A percentile compares a stretch with the other conserved stretches of the same genome.
Evolutionary conservation across 2,329 filamentous ascomycete species (phyloP).

Genomic region (Neonectria coccinea): DNA sequence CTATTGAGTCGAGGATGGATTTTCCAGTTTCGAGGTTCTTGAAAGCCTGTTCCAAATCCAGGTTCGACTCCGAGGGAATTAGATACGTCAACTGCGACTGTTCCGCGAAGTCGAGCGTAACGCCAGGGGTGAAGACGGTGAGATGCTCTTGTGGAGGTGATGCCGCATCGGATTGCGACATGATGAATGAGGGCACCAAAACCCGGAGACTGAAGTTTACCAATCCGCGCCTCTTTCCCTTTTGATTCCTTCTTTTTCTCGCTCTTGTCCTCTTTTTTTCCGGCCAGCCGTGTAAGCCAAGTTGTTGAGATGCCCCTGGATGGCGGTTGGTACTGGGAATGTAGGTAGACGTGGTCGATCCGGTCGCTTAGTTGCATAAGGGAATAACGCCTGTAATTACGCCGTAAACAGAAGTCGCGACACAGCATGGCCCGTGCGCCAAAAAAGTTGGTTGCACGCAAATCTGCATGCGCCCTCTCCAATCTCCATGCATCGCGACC

Average conservation of each 20-base stretch:
- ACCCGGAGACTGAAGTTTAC: neutral
- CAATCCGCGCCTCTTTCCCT: neutral
- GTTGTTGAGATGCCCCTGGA: slow-evolving; percentile 33
- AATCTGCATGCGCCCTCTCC: slow-evolving; percentile 22
- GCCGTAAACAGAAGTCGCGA: slow-evolving; percentile 18
- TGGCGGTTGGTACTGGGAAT: slow-evolving; percentile 8
- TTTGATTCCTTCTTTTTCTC: slow-evolving; percentile 12
- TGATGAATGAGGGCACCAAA: slow-evolving; percentile 20
- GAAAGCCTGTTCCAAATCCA: slow-evolving; percentile 66
- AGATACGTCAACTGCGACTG: slow-evolving; percentile 71
- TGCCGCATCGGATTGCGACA: slow-evolving; percentile 39
- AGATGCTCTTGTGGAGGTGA: slow-evolving; percentile 37
- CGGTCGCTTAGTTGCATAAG: slow-evolving; percentile 31
- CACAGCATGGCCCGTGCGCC: slow-evolving; percentile 37
- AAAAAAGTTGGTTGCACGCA: slow-evolving; percentile 42
- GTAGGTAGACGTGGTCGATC: slow-evolving; percentile 36
- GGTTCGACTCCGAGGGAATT: slow-evolving; percentile 67
- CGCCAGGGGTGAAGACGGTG: slow-evolving; percentile 41
- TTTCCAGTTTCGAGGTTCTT: slow-evolving; percentile 56
- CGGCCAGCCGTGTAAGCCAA: slow-evolving; percentile 38
- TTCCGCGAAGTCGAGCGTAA: slow-evolving; percentile 61
- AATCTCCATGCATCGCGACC: slow-evolving; percentile 28
- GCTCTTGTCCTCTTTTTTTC: slow-evolving; percentile 30
- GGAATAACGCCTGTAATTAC: neutral
- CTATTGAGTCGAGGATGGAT: slow-evolving; percentile 67